These are phyloP conservation scores for Endoconidiophora laricicola DNA, from an alignment of 2,329 filamentous ascomycete genomes.

Conservation along the genomic window DNA sequence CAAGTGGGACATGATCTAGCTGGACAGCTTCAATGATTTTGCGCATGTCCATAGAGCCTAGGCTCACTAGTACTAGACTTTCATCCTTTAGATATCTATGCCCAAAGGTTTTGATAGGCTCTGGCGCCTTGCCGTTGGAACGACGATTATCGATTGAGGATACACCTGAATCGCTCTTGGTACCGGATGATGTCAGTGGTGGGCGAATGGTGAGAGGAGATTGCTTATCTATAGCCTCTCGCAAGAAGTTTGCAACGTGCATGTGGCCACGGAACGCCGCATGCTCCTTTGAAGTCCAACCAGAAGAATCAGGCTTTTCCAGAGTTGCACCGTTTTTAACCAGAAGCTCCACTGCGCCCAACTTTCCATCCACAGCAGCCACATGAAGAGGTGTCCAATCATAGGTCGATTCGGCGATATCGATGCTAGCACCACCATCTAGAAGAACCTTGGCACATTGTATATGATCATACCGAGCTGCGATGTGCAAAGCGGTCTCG, in stretches of 20 bases:
- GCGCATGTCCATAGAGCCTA: slow-evolving; percentile 88
- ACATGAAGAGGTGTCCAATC: slow-evolving; percentile 93
- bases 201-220: background rate
- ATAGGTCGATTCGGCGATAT: slow-evolving; percentile 68
- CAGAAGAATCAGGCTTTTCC: slow-evolving; percentile 62
- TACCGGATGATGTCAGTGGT: slow-evolving; percentile 13
- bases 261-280: slow-evolving; percentile 81
- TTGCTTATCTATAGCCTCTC: slow-evolving; percentile 18
- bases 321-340: slow-evolving; percentile 64
- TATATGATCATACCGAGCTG: slow-evolving; percentile 71
- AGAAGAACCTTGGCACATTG: slow-evolving; percentile 66
- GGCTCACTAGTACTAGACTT: slow-evolving; percentile 76
- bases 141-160: slow-evolving; percentile 46
- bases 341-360: slow-evolving; percentile 58
- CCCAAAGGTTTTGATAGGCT: slow-evolving; percentile 87
- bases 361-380: slow-evolving; percentile 74
- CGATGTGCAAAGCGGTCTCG: slow-evolving; percentile 82
- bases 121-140: slow-evolving; percentile 42
- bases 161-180: slow-evolving; percentile 22
- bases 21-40: slow-evolving; percentile 67
- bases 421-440: slow-evolving; percentile 56
- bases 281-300: slow-evolving; percentile 90
- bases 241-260: slow-evolving; percentile 53
- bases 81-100: slow-evolving; percentile 86
- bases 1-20: slow-evolving; percentile 73